Base-by-base conservation (phyloP, 1,284 basidiomycete genomes). In the Ceratobasidium sp. region DNA sequence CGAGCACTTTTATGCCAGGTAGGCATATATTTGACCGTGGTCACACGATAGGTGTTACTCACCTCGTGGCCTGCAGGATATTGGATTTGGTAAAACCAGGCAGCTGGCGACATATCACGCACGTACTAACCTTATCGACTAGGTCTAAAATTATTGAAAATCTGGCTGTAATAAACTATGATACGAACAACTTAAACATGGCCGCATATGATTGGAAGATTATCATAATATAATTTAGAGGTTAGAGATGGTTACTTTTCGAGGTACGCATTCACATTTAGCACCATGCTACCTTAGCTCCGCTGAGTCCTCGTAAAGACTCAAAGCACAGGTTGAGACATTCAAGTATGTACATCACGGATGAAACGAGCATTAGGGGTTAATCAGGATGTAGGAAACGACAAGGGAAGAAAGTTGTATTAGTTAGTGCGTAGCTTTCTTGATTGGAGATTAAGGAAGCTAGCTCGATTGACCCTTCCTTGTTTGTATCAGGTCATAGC, bases 71-170 rank as follows among this genome's bases (percentile, higher is more conserved):
- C 15, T 27, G 27, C 76, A 72, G 81, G 94, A 3, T 98, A 94
- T 78, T 97, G 95, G 95, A 89, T 97, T 72, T 98, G 95, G 94
- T 91, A n/a, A n/a, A n/a, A n/a, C n/a, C 74, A 70, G 82, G 76
- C 65, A 55, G 69, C 31, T n/a, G 20, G 32, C 13, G 27, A n/a
- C 47, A n/a, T 57, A 53, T 74, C 20, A 40, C 38, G 38, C 38
- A 7, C 38, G 38, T 40, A 7, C 38, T 7, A 40, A 8, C 7
- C 38, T 40, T 50, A 50, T 22, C 22, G 22, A 25, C n/a, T 52
- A 92, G 91, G 90, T 87, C 91, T 2, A 96, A 96, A 79, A 92
- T 98, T 67, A 88, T 98, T 12, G 90, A 98, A 78, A 98, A 98
- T 75, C 83, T 98, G 1, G 94, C 96, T 0, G 92, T 90, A 1